Evolutionary conservation across 2,329 filamentous ascomycete species (phyloP), one percentile per base, ranked within the genome.

Genomic region (Boeremia lycopersici): DNA sequence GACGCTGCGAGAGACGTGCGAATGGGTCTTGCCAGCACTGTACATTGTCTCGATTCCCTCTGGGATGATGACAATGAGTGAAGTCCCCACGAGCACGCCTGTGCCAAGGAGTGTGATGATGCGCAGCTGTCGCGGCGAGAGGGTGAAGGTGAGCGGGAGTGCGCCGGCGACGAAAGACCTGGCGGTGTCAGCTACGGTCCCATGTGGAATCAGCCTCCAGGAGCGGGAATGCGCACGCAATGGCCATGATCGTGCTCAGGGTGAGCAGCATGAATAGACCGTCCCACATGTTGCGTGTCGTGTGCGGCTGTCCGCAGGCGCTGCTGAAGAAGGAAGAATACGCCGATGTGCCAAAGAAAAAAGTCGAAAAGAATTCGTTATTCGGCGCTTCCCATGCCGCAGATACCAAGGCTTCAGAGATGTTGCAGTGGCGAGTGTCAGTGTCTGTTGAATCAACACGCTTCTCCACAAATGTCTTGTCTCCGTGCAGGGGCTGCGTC

Each of bases 11-110:
- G 63, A 54, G 38, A 61, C 57, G 36, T 64, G 68, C 35, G 61
- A 56, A 46, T 65, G 68, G n/a, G 62, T 48, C 44, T 69, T 67
- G 41, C 57, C 60, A 33, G 84, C 81, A 63, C 78, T 86, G 64
- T 95, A 91, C 53, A 97, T 83, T 3, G 95, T 93, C 72, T 97
- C 93, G 56, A 98, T 88, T 33, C 95, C 95, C 76, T 99, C 95
- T 0, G 95, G 95, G 68, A 99, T 96, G 70, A 99, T 98, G 29
- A 99, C 92, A 61, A 98, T 93, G 61, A 99, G 83, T 1, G 93
- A 93, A 26, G 95, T 98, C 31, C 95, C 95, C 13, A 99, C 93
- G 8, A 99, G 81, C 46, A 99, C 89, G 39, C 95, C 95, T 75
- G 96, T 91, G 48, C 95, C 95, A 72, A 98, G 85, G 53, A 92